Base-by-base conservation (phyloP, 2,329 filamentous ascomycete species). In the Xylaria arbuscula region DNA sequence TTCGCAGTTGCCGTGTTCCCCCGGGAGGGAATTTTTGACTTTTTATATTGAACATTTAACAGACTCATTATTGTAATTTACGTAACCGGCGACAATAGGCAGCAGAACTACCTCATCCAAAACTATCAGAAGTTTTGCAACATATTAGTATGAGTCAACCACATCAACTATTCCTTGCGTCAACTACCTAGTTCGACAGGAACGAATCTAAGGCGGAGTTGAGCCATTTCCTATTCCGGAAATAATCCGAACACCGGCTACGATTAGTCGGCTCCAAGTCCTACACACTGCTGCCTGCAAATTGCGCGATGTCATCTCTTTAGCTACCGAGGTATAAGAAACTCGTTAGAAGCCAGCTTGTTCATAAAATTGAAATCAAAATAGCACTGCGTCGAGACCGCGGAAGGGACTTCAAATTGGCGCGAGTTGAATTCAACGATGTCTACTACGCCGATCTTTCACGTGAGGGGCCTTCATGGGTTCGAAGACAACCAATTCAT, bases 401-500 rank as follows among this genome's bases (percentile, higher is more conserved):
- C 11, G 9, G 6, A 40, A 32, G 1, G n/a, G 17, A 19, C 8
- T 32, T 45, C 13, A 51, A 40, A 1, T 6, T 19, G 6, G 22
- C 17, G 19, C 22, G 40, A 47, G n/a, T 42, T 9, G n/a, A 22
- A 51, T 36, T 4, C 17, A n/a, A 13, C 19, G 40, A 70, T 70
- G 68, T 53, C 65, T 15, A 13, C 15, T 22, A 48, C 47, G 6
- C 58, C 58, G 22, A 50, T n/a, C n/a, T 70, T 70, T 10, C 66
- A 68, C 9, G 19, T 70, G 2, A 63, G 66, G n/a, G 62, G 62
- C 7, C 48, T 66, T 10, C 10, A n/a, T 6, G 62, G 57, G 24
- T 17, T 24, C 9, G 58, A 62, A 13, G 72, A 72, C 24, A 58
- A 24, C 34, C 50, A 69, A 22, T 71, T 72, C 63, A 54, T 70